phyloP scores from a whole-genome alignment of 345 rosid species.

The Arabis alpina region DNA sequence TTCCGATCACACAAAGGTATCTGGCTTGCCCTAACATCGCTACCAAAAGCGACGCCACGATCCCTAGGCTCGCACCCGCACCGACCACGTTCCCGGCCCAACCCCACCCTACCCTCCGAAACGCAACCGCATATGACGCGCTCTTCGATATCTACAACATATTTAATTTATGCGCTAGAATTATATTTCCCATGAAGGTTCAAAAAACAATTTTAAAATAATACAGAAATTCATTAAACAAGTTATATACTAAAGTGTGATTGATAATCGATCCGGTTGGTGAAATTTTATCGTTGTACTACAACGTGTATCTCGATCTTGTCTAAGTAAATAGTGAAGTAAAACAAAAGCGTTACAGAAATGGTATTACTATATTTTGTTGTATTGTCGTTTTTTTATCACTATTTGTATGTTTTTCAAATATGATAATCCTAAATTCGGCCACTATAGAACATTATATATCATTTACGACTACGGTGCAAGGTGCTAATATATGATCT shows the following conservation, averaged over 20 bases:
- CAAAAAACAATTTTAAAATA: background rate
- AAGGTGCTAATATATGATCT: too few species aligned
- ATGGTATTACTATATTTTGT: too few species aligned
- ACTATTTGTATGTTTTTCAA: too few species aligned
- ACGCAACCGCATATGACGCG: constrained; percentile 74
- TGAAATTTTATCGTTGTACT: too few species aligned
- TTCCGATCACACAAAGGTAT: constrained; percentile 89
- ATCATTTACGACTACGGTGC: too few species aligned
- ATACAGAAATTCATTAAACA: background rate
- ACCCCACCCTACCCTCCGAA: constrained; percentile 67
- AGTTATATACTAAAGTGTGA: background rate
- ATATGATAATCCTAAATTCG: too few species aligned
- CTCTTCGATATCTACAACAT: constrained; percentile 54
- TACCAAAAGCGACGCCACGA: constrained; percentile 89
- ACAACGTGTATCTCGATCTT: too few species aligned
- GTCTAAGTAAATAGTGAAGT: too few species aligned
- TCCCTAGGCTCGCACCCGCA: constrained; percentile 94
- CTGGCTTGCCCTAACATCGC: constrained; percentile 99
- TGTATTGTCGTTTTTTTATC: too few species aligned
- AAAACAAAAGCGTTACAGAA: too few species aligned
- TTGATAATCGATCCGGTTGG: too few species aligned
- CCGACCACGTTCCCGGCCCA: constrained; percentile 94
- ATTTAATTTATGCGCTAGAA: background rate
- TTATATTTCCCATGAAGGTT: background rate
- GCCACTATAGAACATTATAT: too few species aligned